Evolutionary conservation across 257 asterid species (phyloP), one percentile per base, ranked within the genome.

Genomic region (Salvia miltiorrhiza): DNA sequence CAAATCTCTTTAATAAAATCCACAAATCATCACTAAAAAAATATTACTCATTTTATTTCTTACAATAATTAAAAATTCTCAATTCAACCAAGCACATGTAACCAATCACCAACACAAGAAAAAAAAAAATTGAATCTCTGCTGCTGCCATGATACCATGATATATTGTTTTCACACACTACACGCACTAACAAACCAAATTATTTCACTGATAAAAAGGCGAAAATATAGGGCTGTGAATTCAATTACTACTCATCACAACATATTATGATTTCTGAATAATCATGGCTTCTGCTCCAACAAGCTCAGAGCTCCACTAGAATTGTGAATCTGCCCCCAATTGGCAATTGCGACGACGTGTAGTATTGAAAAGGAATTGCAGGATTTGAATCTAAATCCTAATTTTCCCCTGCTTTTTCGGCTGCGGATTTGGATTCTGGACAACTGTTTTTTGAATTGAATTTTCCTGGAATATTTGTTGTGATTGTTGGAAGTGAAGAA

Each of bases 301-400:
- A 4, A 73, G 82, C 71, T 75, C 70, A 24, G 55, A 39, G 7
- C 73, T 64, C 70, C 14, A 21, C 71, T n/a, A 26, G 6, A 64
- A 63, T 66, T 57, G 75, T 17, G 67, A 58, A 69, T 60, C 69
- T 48, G 32, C 53, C 55, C 17, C 52, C 33, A 65, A 20, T 41
- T 16, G 60, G n/a, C n/a, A n/a, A n/a, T n/a, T n/a, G n/a, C n/a
- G n/a, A n/a, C 64, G 39, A 19, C 11, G 40, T 75, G 24, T 43
- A 55, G 56, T 47, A 63, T 49, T 32, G 68, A 53, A 30, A 19
- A 21, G 37, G 65, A 71, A 63, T 71, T 39, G 66, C 19, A 21
- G 63, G 80, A 71, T 79, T 78, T 55, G 63, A 71, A 44, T 77
- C 58, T 61, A 68, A 81, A 78, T 81, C 86, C 83, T 81, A 78